Evolutionary conservation across 345 rosid species (phyloP).

Genomic region (Moricandia arvensis): DNA sequence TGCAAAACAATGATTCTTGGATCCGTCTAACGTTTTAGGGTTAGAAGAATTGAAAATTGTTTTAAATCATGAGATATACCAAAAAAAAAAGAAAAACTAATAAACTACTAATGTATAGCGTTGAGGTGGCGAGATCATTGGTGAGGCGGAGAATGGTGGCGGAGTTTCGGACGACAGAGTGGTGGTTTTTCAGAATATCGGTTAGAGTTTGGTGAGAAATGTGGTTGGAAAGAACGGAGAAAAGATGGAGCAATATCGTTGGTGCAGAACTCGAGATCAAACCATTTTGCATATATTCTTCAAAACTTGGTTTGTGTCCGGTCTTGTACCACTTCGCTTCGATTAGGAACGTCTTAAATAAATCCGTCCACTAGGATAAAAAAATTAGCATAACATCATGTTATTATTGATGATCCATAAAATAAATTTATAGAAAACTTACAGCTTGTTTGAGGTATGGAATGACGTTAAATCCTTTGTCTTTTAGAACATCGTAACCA

Average conservation of each 20-base stretch:
- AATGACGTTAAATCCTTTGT: too few species aligned
- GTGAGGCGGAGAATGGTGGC: conserved; percentile 32
- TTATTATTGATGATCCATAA: not conserved
- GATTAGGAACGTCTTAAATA: conserved; percentile 31
- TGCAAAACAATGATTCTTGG: too few species aligned
- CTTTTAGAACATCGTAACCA: too few species aligned
- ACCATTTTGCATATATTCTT: conserved; percentile 44
- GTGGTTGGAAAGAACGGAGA: not conserved
- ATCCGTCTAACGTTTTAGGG: too few species aligned
- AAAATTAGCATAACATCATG: not conserved
- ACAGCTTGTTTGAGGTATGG: too few species aligned
- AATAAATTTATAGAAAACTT: too few species aligned
- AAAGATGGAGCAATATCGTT: conserved; percentile 16
- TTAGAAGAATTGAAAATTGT: too few species aligned
- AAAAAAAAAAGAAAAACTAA: not conserved
- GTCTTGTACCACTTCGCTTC: conserved; percentile 48
- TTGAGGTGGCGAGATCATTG: conserved; percentile 44
- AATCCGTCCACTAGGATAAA: conserved; percentile 40
- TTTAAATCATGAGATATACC: too few species aligned
- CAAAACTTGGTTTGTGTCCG: conserved; percentile 37
- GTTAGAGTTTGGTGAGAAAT: conserved; percentile 18
- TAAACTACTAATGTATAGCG: conserved; percentile 11
- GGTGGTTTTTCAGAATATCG: not conserved
- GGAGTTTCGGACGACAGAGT: conserved; percentile 20
- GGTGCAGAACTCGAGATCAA: conserved; percentile 39